Evolutionary conservation across 164 flowering plant species (phyloP).

Genomic region (Tetracentron sinense): DNA sequence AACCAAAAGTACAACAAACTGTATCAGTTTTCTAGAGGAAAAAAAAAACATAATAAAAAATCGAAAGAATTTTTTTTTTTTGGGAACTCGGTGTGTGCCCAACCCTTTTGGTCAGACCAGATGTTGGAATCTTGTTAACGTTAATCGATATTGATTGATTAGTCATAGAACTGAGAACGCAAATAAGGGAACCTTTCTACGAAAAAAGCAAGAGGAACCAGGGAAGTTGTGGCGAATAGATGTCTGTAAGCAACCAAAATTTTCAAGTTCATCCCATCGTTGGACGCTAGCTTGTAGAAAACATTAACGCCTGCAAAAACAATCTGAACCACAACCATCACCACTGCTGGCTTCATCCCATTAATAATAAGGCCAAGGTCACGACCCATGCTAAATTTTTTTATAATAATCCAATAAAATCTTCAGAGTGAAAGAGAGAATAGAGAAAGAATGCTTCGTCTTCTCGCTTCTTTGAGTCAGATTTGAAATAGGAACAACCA

Average conservation of each 20-base stretch:
- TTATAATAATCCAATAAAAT: too few relatives aligned
- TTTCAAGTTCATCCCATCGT: slow-evolving; percentile 50
- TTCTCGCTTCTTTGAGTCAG: too few relatives aligned
- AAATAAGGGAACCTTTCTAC: slow-evolving; percentile 42
- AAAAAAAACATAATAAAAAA: too few relatives aligned
- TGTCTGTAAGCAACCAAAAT: slow-evolving; percentile 64
- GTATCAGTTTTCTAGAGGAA: too few relatives aligned
- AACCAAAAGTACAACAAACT: too few relatives aligned
- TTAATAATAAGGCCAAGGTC: slow-evolving; percentile 20
- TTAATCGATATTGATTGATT: neutral
- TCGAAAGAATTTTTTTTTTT: too few relatives aligned
- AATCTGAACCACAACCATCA: slow-evolving; percentile 51
- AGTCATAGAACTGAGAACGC: neutral
- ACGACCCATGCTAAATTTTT: neutral
- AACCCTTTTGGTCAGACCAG: neutral
- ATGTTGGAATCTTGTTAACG: neutral
- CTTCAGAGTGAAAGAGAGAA: too few relatives aligned
- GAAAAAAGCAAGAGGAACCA: slow-evolving; percentile 55
- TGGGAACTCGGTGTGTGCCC: too few relatives aligned
- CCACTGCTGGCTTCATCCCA: slow-evolving; percentile 42
- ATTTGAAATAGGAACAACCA: too few relatives aligned
- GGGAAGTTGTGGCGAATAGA: slow-evolving; percentile 44
- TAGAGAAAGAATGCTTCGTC: too few relatives aligned
- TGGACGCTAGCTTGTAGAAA: slow-evolving; percentile 45
- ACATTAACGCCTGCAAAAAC: slow-evolving; percentile 44